Evolutionary conservation across 2,329 filamentous ascomycete species (phyloP), one percentile per base, ranked within the genome.

Genomic region (Phialophora verrucosa): DNA sequence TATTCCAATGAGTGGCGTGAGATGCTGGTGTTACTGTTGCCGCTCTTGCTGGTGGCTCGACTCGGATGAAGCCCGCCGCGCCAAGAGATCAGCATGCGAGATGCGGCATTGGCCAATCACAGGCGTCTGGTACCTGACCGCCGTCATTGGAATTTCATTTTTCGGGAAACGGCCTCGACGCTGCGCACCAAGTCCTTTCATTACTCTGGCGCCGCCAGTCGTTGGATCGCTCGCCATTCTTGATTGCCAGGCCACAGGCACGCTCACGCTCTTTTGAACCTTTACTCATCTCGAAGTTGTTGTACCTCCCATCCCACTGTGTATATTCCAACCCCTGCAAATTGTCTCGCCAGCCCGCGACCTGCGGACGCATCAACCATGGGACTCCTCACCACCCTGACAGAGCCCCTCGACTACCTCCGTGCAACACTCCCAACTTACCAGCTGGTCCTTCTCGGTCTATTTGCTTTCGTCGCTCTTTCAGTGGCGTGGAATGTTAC

Each of bases 401-500:
- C 83, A 65, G 80, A 80, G 69, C 80, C 69, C 54, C 66, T 82
- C 65, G 80, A 78, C 68, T 75, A 78, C 72, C 82, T 77, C 72
- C 83, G 79, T 80, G 78, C 80, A 64, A 78, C 73, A 72, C 80
- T 77, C 73, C 82, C 78, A 60, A 76, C 78, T 55, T 83, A 80
- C 75, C 78, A 82, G 55, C 74, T 87, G 62, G 74, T 79, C 62
- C 75, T 76, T 42, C 73, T 82, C 55, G 82, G 75, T 59, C 72
- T 83, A 66, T 73, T 79, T 72, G 79, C 81, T 70, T 80, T 87
- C 75, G 72, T 87, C 70, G 77, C 80, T 32, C 73, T 86, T 51
- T 79, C 88, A 20, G 85, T 97, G 64, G 76, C 91, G 66, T 75
- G 93, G 81, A 97, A 98, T 78, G 88, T 98, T 71, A 75, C 91